These are phyloP conservation scores for Aspergillus sp. DNA, from an alignment of 2,329 filamentous ascomycete genomes.

Conservation along the genomic window DNA sequence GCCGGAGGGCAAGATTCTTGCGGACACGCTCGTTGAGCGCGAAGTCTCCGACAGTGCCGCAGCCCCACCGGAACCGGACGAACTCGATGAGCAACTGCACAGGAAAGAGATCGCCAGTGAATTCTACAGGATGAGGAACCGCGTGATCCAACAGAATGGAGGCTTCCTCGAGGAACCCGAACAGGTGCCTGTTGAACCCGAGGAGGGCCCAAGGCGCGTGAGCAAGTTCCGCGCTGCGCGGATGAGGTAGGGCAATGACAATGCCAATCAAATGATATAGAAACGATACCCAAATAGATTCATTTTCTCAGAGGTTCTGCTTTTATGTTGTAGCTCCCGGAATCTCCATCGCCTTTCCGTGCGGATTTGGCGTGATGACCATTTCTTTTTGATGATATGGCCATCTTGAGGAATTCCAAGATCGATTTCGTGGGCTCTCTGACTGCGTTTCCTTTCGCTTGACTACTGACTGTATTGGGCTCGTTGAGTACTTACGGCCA, in stretches of 20 bases:
- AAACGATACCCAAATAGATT: conserved; percentile 16
- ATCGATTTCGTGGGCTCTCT: conserved; percentile 35
- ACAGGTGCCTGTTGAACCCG: conserved; percentile 64
- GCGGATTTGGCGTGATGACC: conserved; percentile 9
- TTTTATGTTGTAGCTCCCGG: conserved; percentile 2
- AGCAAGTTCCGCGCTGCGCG: conserved; percentile 50
- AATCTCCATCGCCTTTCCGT: conserved; percentile 1
- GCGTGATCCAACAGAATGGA: conserved; percentile 77
- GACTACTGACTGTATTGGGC: conserved; percentile 19
- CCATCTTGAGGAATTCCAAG: conserved; percentile 25
- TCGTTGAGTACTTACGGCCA: conserved; percentile 22
- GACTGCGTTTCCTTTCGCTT: conserved; percentile 25
- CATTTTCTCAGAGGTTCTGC: background rate
- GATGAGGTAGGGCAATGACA: conserved; percentile 26
- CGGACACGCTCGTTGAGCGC: conserved; percentile 58
- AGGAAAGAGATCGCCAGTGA: conserved; percentile 76
- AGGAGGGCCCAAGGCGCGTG: conserved; percentile 47
- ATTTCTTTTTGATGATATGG: conserved; percentile 17
- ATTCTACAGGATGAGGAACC: conserved; percentile 79
- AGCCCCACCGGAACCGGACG: conserved; percentile 53
- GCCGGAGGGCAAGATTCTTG: conserved; percentile 52
- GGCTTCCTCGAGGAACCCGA: conserved; percentile 72
- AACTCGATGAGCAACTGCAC: conserved; percentile 69
- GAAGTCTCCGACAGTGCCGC: conserved; percentile 29
- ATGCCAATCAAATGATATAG: background rate